Base-by-base conservation (phyloP, 768 basidiomycete species). In the Russula virescens region DNA sequence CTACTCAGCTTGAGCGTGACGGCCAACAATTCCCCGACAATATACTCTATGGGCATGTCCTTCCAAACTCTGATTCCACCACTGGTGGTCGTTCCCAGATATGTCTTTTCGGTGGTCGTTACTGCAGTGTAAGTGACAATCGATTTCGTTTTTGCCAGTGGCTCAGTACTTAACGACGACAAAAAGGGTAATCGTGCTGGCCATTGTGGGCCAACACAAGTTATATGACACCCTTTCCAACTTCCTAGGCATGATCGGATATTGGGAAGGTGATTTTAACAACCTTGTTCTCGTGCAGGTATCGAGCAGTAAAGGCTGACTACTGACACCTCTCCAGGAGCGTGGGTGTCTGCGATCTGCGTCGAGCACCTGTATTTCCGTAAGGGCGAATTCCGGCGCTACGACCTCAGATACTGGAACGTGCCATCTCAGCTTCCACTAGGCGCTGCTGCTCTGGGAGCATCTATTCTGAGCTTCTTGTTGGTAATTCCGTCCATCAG, bases 1-100 rank as follows among this genome's bases (percentile, higher is more conserved):
- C 70, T 94, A 58, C 78, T 93, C 65, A 83, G 86, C n/a, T 74
- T 94, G 34, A 86, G 85, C 61, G 84, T 91, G 14, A 84, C 85
- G 2, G 89, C 83, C 3, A 94, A 94, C 74, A 87, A 91, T 49
- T 88, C 90, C 1, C 83, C 86, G 2, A 88, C 89, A 7, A 85
- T 93, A 64, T 97, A 97, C 73, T 90, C 87, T 48, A 81, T 88
- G 61, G 83, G 85, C 65, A 79, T 93, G 61, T 86, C 83, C 70
- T 76, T 90, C 66, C 91, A 93, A 70, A 78, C 87, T 1, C 78
- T 86, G 68, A 71, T 88, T 5, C 88, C 89, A 0, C 77, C 75
- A 46, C 76, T 85, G 38, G 75, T 79, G 13, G 73, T 70, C 61
- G 78, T 90, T 8, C 89, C 89, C 1, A 79, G 88, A 69, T 91